Percentiles rank a stretch among this genome's conserved stretches.
Conservation (phyloP, 129 eudicot species). For the Glebionis coronaria region DNA sequence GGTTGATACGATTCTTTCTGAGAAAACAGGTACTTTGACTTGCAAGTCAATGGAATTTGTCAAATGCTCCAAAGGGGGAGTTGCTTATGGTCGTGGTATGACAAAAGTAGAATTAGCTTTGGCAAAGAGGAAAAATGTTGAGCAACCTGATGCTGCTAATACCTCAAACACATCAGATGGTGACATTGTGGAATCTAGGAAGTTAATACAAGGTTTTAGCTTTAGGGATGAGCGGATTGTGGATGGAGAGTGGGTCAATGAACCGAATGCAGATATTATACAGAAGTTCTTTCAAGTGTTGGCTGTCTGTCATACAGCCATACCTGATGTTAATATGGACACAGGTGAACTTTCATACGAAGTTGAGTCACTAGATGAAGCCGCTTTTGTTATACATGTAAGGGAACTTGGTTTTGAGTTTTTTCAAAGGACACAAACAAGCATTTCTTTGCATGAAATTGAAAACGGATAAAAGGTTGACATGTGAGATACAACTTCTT, state of each 20-base stretch:
- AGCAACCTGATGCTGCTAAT: slow-evolving; percentile 27
- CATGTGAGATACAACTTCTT: slow-evolving; percentile 48
- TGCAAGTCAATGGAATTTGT: slow-evolving; percentile 99
- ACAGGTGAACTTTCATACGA: slow-evolving; percentile 72
- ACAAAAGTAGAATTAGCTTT: slow-evolving; percentile 89
- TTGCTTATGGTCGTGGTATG: slow-evolving; percentile 89
- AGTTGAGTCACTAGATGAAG: slow-evolving; percentile 99
- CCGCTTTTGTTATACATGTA: slow-evolving; percentile 95
- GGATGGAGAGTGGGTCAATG: slow-evolving; percentile 75
- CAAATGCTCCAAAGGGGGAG: slow-evolving; percentile 89
- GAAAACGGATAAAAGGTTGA: slow-evolving; percentile 48
- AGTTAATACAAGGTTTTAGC: slow-evolving; percentile 68
- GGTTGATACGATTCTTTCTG: slow-evolving; percentile 84
- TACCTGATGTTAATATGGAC: slow-evolving; percentile 75
- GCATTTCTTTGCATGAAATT: slow-evolving; percentile 74
- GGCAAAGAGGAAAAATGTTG: slow-evolving; percentile 48
- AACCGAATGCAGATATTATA: slow-evolving; percentile 50
- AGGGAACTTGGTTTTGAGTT: slow-evolving; percentile 91
- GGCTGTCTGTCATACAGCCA: slow-evolving; percentile 91
- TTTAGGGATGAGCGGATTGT: slow-evolving; percentile 75
- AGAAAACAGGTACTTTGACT: slow-evolving; percentile 92
- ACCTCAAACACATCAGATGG: slow-evolving; percentile 24
- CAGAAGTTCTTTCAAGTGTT: slow-evolving; percentile 80
- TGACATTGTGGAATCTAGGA: slow-evolving; percentile 34
- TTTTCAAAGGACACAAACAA: slow-evolving; percentile 82